These are phyloP conservation scores for Asterionellopsis glacialis DNA, from an alignment of 108 stramenopile species.

Conservation along the genomic window DNA sequence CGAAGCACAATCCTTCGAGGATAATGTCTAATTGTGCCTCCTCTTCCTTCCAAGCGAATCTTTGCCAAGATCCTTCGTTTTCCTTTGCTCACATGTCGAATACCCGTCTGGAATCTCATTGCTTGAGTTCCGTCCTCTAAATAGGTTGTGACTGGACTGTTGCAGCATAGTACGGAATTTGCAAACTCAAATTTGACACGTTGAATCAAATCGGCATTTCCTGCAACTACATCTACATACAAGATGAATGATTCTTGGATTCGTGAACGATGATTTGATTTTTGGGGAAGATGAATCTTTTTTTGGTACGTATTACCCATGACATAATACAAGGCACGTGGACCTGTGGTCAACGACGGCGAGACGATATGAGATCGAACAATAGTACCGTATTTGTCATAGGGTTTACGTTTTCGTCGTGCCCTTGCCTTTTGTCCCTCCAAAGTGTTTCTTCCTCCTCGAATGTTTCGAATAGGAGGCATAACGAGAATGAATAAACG, in stretches of 20 bases:
- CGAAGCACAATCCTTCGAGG: slow-evolving; percentile 13
- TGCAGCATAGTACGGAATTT: slow-evolving; percentile 8
- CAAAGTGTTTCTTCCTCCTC: too few species aligned
- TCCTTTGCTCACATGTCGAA: background rate
- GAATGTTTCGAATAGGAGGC: too few species aligned
- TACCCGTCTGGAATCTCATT: slow-evolving; percentile 40
- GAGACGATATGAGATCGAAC: too few species aligned
- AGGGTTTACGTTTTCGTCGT: too few species aligned
- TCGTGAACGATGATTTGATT: slow-evolving; percentile 8
- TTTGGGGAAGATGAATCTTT: too few species aligned
- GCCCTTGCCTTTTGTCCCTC: too few species aligned
- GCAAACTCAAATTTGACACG: slow-evolving; percentile 36
- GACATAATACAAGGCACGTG: background rate
- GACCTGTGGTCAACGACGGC: too few species aligned
- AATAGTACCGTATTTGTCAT: too few species aligned
- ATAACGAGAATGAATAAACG: too few species aligned
- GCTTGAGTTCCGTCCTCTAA: slow-evolving; percentile 31
- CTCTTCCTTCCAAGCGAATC: slow-evolving; percentile 38
- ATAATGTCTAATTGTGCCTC: slow-evolving; percentile 19
- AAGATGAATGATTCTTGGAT: slow-evolving; percentile 28
- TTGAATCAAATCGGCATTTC: slow-evolving; percentile 43
- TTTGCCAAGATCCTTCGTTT: slow-evolving; percentile 11
- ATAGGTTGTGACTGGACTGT: slow-evolving; percentile 7
- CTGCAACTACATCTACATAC: slow-evolving; percentile 45
- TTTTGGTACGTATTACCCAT: slow-evolving; percentile 44